Base-by-base conservation (phyloP, 306 rosid genomes). In the Canavalia gladiata region DNA sequence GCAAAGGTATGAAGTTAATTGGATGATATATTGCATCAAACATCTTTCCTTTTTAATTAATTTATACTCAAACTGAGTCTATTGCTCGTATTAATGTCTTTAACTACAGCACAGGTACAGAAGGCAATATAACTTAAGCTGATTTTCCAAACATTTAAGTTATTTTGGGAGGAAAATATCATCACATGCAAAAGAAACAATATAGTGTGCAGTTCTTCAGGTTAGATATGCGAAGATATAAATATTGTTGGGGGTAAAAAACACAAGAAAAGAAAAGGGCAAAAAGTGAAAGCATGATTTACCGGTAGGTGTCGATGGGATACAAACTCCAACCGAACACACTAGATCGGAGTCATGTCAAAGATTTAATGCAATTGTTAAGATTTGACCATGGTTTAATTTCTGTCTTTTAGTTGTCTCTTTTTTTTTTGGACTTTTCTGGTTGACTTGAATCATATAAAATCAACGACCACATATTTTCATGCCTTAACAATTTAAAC, bases 301-400 rank as follows among this genome's bases (percentile, higher is more conserved):
- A 39, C 62, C 5, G 62, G 68, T 77, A 47, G 79, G 69, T 75
- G 79, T 67, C 33, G 50, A 78, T 57, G 70, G 60, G 50, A 76
- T 30, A 77, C 10, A n/a, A 65, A 67, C 77, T 70, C 64, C 56
- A 52, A 78, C 49, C 6, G 50, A 78, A 63, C 72, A 57, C 69
- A 50, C 42, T 39, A 62, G 35, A 67, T 74, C 60, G 47, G 58
- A 70, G 74, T 66, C 83, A 83, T 45, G 71, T 86, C 83, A 78
- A 76, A 81, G 71, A 72, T 81, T 18, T 33, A n/a, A 66, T 66
- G 35, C 8, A 18, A 51, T 30, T 55, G 76, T 66, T 63, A 77
- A 25, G 59, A 46, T 75, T 69, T 71, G 78, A 76, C 66, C 34
- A 39, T 47, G 59, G 51, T 63, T 18, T 18, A 18, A 18, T 18